Evolutionary conservation across 805 yeast genomes (phyloP), one percentile per base, ranked within the genome.

Genomic region (Yarrowia sp.): DNA sequence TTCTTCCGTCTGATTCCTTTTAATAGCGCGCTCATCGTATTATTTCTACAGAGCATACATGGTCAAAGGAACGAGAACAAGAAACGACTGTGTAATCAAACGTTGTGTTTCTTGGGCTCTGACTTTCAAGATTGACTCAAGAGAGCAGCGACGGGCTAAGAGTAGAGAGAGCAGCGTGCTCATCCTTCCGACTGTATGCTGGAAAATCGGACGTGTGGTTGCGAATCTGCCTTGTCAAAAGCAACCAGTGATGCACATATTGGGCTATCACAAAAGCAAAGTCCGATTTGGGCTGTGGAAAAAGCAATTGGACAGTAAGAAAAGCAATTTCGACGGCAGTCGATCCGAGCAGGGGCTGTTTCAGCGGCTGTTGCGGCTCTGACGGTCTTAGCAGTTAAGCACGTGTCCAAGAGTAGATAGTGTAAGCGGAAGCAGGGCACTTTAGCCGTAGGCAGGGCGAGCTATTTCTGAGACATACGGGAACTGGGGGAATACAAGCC

Each of bases 281-380:
- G 5, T 35, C 5, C 41, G 12, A n/a, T 50, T 35, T 15, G 19
- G 3, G 32, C 32, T 8, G 19, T 8, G 7, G 10, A 45, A 19
- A 16, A 45, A 45, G 49, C 49, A 45, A 16, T n/a, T 16, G 12
- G 10, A 10, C 1, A 1, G 32, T 26, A 26, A 12, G 16, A 53
- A 38, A 53, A 53, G 59, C 9, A 53, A 53, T 16, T 19, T 2
- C 10, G 16, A 53, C 59, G 59, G 45, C 16, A 53, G 59, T 12
- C 59, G 59, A 53, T 53, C 59, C 58, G 58, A 52, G 32, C 58
- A 52, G 58, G 42, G 58, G 58, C 32, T 40, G 45, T 53, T 53
- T 50, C 41, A 38, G 38, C 22, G 42, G 56, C n/a, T 26, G 11
- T 10, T 3, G 50, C 32, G 32, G 50, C n/a, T 46, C 10, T 46